Evolutionary conservation across 129 eudicot species (phyloP).

Genomic region (Daucus carota): DNA sequence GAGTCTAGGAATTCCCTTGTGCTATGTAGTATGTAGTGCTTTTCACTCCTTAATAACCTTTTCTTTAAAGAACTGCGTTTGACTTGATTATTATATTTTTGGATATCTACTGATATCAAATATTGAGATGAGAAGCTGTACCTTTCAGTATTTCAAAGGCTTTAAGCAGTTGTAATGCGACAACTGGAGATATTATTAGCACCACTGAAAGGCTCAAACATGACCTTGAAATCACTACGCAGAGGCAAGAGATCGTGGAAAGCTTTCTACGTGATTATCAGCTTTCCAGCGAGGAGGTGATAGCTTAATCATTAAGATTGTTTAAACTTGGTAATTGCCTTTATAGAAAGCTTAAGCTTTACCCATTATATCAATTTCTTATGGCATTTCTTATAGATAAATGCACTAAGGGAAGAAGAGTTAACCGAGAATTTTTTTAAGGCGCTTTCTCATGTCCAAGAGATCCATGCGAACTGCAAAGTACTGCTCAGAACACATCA

Average conservation of each 20-base stretch:
- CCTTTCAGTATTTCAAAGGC: constrained; percentile 72
- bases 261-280: constrained; percentile 94
- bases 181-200: constrained; percentile 87
- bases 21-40: neutral
- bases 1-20: neutral
- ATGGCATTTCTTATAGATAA: constrained; percentile 37
- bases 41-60: neutral
- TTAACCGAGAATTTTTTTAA: constrained; percentile 82
- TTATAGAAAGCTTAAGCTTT: constrained; percentile 5
- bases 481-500: constrained; percentile 92
- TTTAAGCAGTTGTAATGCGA: constrained; percentile 73
- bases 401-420: constrained; percentile 87
- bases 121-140: constrained; percentile 2
- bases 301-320: neutral
- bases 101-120: neutral
- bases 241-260: constrained; percentile 96
- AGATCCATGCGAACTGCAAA: constrained; percentile 97
- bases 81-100: neutral
- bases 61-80: neutral
- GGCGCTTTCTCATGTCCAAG: constrained; percentile 95
- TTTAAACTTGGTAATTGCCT: constrained; percentile 2
- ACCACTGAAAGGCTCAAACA: constrained; percentile 95
- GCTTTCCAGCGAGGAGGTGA: constrained; percentile 88
- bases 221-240: constrained; percentile 79
- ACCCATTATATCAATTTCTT: constrained; percentile 2